Percentiles rank a stretch among this genome's conserved stretches.
Evolutionary conservation across 768 basidiomycete species (phyloP).

Genomic region (Hericium coralloides): DNA sequence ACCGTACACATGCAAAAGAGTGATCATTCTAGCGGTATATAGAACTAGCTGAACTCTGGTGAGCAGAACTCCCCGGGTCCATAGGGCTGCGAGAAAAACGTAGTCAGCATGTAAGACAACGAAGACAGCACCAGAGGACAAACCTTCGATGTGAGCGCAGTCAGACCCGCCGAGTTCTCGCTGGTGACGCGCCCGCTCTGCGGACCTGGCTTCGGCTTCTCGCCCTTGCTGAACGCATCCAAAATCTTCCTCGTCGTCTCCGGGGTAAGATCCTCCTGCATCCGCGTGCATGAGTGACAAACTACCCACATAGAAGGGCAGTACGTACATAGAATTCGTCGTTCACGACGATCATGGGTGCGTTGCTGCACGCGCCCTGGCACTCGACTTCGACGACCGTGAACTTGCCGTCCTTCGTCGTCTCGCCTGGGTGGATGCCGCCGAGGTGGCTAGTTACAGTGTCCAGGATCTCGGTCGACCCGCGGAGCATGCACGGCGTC

Average conservation of each 20-base stretch:
- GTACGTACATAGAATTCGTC: conserved; percentile 90
- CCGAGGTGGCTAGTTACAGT: conserved; percentile 79
- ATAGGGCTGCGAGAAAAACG: conserved; percentile 52
- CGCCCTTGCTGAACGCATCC: conserved; percentile 69
- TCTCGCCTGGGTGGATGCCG: conserved; percentile 78
- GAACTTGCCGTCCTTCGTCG: conserved; percentile 95
- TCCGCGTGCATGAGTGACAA: conserved; percentile 11
- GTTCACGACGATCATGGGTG: conserved; percentile 91
- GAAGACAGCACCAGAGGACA: conserved; percentile 10
- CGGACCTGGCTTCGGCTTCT: conserved; percentile 90
- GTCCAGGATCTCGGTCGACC: conserved; percentile 84
- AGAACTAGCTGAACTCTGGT: conserved; percentile 67
- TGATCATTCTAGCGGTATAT: neutral
- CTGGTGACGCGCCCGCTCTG: conserved; percentile 81
- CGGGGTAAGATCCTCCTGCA: conserved; percentile 77
- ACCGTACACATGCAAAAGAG: neutral
- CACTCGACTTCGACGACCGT: conserved; percentile 98
- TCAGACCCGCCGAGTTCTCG: conserved; percentile 90
- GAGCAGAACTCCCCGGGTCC: conserved; percentile 87
- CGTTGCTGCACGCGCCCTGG: conserved; percentile 96
- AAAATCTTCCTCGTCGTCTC: conserved; percentile 72
- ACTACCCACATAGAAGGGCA: conserved; percentile 1
- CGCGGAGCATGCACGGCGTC: conserved; percentile 94
- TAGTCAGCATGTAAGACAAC: neutral
- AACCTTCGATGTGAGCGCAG: conserved; percentile 70